phyloP scores from a whole-genome alignment of 148 eudicot species.

The Arctostaphylos glauca region DNA sequence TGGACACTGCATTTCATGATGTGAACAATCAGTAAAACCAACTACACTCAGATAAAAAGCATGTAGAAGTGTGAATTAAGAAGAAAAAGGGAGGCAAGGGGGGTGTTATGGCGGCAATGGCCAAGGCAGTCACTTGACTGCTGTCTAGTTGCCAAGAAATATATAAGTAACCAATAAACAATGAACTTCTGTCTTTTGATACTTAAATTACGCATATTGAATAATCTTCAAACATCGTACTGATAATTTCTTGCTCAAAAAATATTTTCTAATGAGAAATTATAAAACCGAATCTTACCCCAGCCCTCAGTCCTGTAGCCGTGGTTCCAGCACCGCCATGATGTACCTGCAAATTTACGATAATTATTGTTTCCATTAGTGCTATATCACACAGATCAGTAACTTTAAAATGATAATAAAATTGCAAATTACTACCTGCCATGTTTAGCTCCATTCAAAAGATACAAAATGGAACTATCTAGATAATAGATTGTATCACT shows the following conservation, averaged over 20 bases:
- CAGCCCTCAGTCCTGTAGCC: conserved; percentile 89
- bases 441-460: conserved; percentile 4
- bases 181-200: not conserved
- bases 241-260: not conserved
- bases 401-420: not conserved
- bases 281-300: conserved; percentile 46
- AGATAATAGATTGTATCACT: not conserved
- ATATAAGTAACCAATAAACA: not conserved
- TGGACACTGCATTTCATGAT: conserved; percentile 67
- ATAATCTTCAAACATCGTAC: not conserved
- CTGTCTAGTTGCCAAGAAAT: not conserved
- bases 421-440: not conserved
- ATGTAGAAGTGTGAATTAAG: not conserved
- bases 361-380: not conserved
- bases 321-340: conserved; percentile 99
- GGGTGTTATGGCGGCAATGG: too few species aligned
- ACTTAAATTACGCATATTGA: not conserved
- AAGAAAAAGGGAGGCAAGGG: too few species aligned
- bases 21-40: not conserved
- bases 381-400: not conserved
- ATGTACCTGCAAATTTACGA: conserved; percentile 36
- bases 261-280: not conserved
- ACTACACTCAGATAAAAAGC: not conserved
- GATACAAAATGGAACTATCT: not conserved
- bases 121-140: not conserved